Evolutionary conservation across 495 filamentous ascomycete genomes (phyloP), one percentile per base, ranked within the genome.

Genomic region (Oleoguttula mirabilis): DNA sequence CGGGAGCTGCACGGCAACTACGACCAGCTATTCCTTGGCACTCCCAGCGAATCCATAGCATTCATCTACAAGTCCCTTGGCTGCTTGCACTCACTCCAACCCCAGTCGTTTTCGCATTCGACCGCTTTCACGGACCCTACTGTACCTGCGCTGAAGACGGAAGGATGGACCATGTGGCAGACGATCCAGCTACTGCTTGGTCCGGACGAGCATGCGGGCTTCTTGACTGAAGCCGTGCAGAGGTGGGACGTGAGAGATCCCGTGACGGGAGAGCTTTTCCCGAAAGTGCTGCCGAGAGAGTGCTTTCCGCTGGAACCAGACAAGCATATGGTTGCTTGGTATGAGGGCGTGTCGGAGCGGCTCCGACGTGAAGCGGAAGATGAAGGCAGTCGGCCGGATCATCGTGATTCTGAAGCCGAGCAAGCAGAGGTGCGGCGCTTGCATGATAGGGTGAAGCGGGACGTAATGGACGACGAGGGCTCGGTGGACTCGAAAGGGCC

Each of bases 161-260:
- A 73, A 48, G 90, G 90, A 19, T 98, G 94, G 57, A 79, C 88
- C 30, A 77, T 80, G 55, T 98, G 88, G 88, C 84, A 95, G 68
- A 82, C 83, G 2, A 86, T 98, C 12, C 86, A 96, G 62, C 64
- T 93, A 21, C 68, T 96, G 22, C 72, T 96, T 10, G 83, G 80
- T 39, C 90, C 92, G 2, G 79, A 85, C 47, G 83, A 88, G 54
- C 88, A 96, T 64, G 80, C 81, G 1, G 75, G 76, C 1, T 88
- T 84, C 50, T 57, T 98, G 6, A 87, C 88, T 52, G 78, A 75
- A 50, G 85, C 92, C 0, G 78, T 93, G 8, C 69, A 65, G 24
- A 66, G 80, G 30, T 94, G 84, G 69, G 72, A 73, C 37, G 72
- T 98, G 31, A 66, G 68, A 36, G 71, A 88, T 56, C 81, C 85